Evolutionary conservation across 257 asterid species (phyloP), one percentile per base, ranked within the genome.

Genomic region (Apocynum venetum): DNA sequence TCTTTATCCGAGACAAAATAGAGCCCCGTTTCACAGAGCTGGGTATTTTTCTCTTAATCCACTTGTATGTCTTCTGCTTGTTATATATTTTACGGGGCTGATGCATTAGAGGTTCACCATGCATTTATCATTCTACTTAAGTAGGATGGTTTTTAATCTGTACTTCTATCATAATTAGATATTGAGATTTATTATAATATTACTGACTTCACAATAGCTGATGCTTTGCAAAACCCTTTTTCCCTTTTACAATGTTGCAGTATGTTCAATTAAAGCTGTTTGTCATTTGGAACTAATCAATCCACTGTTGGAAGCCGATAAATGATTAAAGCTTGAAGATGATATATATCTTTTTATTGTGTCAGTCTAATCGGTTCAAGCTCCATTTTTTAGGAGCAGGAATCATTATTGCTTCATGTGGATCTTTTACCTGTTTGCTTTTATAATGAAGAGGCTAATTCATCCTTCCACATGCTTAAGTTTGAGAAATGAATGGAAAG

Each of bases 11-110:
- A 71, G 90, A 85, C 75, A 91, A 88, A 75, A 85, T 94, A 66
- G 88, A 85, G 78, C 97, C 97, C 55, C 81, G 82, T 76, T 77
- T 92, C 84, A 91, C 97, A 64, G 91, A 94, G 57, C 80, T 91
- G 75, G 93, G 98, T 93, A 89, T 48, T 19, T 61, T 71, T 75
- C 69, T 74, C 67, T 81, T 72, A 63, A 31, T 77, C 65, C 59
- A 72, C 8, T 55, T 40, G 49, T 35, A 49, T 41, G 31, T 47
- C 25, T 56, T 73, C 55, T 78, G 63, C 65, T 57, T 48, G 52
- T 67, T 8, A 13, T 59, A 40, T 41, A 69, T 41, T 51, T 11
- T 67, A 41, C 44, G 36, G 17, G 51, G 31, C 15, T 46, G 51
- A 35, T 67, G 71, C 47, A 15, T 25, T 53, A 53, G 56, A 6